Evolutionary conservation across 352 stramenopile genomes (phyloP).

Genomic region (Chrysophaeum taylorii): DNA sequence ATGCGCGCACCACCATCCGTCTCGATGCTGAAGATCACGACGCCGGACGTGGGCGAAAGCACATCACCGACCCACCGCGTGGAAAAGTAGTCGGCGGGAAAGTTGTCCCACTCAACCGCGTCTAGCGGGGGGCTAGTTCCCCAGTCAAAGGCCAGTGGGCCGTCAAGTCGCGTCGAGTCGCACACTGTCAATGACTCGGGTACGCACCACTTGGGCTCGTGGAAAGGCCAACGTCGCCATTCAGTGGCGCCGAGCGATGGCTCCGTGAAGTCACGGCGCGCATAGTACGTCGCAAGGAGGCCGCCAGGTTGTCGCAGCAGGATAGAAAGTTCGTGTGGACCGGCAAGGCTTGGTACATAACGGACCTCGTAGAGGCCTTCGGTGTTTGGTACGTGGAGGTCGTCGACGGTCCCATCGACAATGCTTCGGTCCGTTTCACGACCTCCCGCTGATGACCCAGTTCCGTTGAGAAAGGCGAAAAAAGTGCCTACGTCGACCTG

Average conservation of each 20-base stretch:
- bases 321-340: constrained; percentile 63
- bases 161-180: constrained; percentile 60
- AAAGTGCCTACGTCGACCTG: constrained; percentile 15
- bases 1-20: constrained; percentile 65
- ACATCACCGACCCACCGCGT: constrained; percentile 50
- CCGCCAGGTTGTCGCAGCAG: constrained; percentile 62
- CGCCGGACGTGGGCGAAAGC: constrained; percentile 37
- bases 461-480: constrained; percentile 50
- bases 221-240: constrained; percentile 32
- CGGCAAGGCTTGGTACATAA: constrained; percentile 64
- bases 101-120: constrained; percentile 26
- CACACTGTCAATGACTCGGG: constrained; percentile 37
- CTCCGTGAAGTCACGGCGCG: constrained; percentile 69
- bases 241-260: constrained; percentile 40
- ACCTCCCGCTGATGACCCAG: constrained; percentile 27
- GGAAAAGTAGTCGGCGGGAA: constrained; percentile 60
- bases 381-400: constrained; percentile 51
- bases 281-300: constrained; percentile 76
- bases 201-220: constrained; percentile 38
- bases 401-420: constrained; percentile 21
- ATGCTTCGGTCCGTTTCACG: constrained; percentile 16
- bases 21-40: constrained; percentile 60
- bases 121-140: constrained; percentile 41
- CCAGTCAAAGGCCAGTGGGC: constrained; percentile 71
- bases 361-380: constrained; percentile 65